Base-by-base conservation (phyloP, 164 flowering plant genomes). In the Liriodendron chinense region DNA sequence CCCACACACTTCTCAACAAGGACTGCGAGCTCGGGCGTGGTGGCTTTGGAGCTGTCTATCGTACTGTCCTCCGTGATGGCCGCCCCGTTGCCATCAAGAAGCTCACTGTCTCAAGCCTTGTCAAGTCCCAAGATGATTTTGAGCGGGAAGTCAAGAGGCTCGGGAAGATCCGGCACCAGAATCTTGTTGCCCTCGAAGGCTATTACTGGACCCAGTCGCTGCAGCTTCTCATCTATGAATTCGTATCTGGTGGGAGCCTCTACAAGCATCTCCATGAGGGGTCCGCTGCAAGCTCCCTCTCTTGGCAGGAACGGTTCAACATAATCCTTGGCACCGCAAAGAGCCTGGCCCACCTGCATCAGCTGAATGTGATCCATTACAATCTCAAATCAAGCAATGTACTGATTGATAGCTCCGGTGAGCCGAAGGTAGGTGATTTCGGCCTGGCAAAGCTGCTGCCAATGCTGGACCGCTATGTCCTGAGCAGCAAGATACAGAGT, bases 11-110 rank as follows among this genome's bases (percentile, higher is more conserved):
- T 53, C 97, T 95, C 50, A 91, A 87, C 81, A 93, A 93, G 82
- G 91, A 92, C n/a, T 90, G 91, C 74, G 98, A 95, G 75, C 91
- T 95, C 43, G 99, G 99, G 16, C 92, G 97, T 61, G 98, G 99
- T 64, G 97, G 98, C 13, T 95, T 95, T 80, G 99, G 99, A 57
- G 84, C 94, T 20, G 98, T 95, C 7, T 95, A 95, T 75, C 79
- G 80, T 13, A 87, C 99, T 13, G 86, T 84, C 20, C 88, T 95
- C 21, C 83, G 84, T 25, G 93, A 89, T 82, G 99, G 96, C 14
- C 86, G 84, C 7, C 82, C 93, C 14, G 89, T 95, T 73, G 97
- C 99, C 43, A 91, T 95, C 65, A 93, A 93, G 89, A 93, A 93
- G 87, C 92, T 95, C 1, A 92, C 88, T 24, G 88, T 89, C 69